Conservation (phyloP, 164 flowering plant genomes). For the Magnolia officinalis region DNA sequence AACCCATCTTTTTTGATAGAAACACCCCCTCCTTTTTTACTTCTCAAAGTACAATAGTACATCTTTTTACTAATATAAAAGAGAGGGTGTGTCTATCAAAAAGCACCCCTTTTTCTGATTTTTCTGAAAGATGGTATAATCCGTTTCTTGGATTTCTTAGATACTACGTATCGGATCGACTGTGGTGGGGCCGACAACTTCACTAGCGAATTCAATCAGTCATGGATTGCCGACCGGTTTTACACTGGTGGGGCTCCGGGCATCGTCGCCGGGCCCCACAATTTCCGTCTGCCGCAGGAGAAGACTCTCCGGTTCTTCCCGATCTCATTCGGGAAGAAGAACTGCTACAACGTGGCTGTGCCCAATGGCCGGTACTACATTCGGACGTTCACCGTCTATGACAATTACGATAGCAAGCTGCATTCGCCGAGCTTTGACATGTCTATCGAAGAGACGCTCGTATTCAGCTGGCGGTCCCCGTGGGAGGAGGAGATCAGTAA, state of each 20-base stretch:
- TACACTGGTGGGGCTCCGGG: slow-evolving; percentile 63
- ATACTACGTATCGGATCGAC: slow-evolving; percentile 52
- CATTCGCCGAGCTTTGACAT: slow-evolving; percentile 83
- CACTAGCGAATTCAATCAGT: slow-evolving; percentile 53
- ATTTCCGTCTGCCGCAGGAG: slow-evolving; percentile 51
- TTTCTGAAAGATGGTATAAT: background rate
- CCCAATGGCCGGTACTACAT: slow-evolving; percentile 66
- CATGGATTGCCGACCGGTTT: slow-evolving; percentile 81
- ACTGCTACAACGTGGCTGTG: slow-evolving; percentile 71
- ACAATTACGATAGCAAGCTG: slow-evolving; percentile 80
- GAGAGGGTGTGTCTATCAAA: background rate
- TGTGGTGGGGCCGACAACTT: slow-evolving; percentile 62
- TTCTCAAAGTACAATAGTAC: background rate
- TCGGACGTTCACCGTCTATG: slow-evolving; percentile 88
- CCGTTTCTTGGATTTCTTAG: slow-evolving; percentile 22
- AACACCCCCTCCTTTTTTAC: background rate
- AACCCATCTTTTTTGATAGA: no score
- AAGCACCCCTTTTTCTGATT: background rate
- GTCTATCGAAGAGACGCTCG: slow-evolving; percentile 82
- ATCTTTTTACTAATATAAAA: background rate
- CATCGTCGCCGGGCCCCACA: slow-evolving; percentile 78
- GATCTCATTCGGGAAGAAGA: slow-evolving; percentile 79
- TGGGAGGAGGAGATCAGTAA: slow-evolving; percentile 58
- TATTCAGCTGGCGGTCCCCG: slow-evolving; percentile 88
- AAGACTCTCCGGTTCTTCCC: slow-evolving; percentile 88